Evolutionary conservation across 179 eudicot species (phyloP).

Genomic region (Actinidia chinensis): DNA sequence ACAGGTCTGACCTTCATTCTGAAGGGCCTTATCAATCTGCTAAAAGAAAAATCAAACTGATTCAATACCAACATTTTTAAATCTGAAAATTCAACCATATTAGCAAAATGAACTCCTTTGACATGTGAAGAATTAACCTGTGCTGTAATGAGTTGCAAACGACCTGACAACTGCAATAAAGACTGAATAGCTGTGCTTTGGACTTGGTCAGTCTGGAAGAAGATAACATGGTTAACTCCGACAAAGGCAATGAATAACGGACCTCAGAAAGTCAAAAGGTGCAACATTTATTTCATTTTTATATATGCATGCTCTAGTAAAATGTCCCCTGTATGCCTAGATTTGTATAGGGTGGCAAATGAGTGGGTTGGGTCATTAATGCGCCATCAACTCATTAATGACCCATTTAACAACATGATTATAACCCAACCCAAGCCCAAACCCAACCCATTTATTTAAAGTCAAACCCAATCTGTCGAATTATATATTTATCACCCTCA

Average conservation of each 20-base stretch:
- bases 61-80: background rate
- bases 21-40: conserved; percentile 77
- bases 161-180: conserved; percentile 79
- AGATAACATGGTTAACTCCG: conserved; percentile 12
- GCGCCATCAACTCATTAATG: no score
- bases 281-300: background rate
- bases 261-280: background rate
- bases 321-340: background rate
- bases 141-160: conserved; percentile 76
- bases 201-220: conserved; percentile 59
- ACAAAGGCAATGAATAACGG: background rate
- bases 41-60: background rate
- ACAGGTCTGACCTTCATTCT: conserved; percentile 40
- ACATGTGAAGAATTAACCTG: conserved; percentile 51
- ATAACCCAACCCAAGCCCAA: no score
- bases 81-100: background rate
- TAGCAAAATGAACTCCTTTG: conserved; percentile 5
- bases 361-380: no score
- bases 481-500: no score
- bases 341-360: background rate
- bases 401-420: no score
- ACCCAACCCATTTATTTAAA: no score
- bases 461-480: no score
- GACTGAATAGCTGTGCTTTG: conserved; percentile 46
- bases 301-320: no score